Base-by-base conservation (phyloP, 2,329 filamentous ascomycete genomes). In the Trichoderma sp. region DNA sequence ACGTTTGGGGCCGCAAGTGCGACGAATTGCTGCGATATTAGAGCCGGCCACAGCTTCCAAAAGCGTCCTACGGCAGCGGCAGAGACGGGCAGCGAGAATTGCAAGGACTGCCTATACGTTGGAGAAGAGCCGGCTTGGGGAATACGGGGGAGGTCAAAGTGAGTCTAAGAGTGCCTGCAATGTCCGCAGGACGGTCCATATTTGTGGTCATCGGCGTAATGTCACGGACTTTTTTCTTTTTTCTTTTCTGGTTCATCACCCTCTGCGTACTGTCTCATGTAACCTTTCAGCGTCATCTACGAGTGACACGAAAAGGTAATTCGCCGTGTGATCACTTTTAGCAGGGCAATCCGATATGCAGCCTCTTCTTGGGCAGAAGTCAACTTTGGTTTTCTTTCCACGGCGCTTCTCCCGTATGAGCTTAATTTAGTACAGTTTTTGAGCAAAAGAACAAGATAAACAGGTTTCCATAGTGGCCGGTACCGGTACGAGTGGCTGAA, bases 41-140 rank as follows among this genome's bases (percentile, higher is more conserved):
- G 68, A 61, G 68, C 61, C 68, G 68, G 68, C 55, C 37, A 57
- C 58, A 63, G 68, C 68, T 69, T 65, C 68, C 68, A 59, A 69
- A 69, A 58, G 47, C 61, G 68, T 57, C 61, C 29, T 65, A 69
- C 53, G 33, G 56, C 60, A 65, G 35, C 61, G 68, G 43, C 49
- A 56, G 40, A 43, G 33, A 56, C n/a, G 47, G n/a, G 13, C 47
- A 21, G 21, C 5, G 47, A 49, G 47, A 11, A 24, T 49, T 49
- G 43, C 31, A 40, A 57, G 49, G 40, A 21, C 13, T 14, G 33
- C 1, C 33, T 35, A 24, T 35, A 24, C 29, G 24, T 21, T 56
- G 55, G 29, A 35, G 55, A 57, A 57, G 29, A 29, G 24, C 21
- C 29, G 29, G 29, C 35, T 66, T 66, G 63, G 63, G 40, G 53